Evolutionary conservation across 192 early-diverging fungal genomes (phyloP), one percentile per base, ranked within the genome.

Genomic region (Rhizoclosmatium globosum): DNA sequence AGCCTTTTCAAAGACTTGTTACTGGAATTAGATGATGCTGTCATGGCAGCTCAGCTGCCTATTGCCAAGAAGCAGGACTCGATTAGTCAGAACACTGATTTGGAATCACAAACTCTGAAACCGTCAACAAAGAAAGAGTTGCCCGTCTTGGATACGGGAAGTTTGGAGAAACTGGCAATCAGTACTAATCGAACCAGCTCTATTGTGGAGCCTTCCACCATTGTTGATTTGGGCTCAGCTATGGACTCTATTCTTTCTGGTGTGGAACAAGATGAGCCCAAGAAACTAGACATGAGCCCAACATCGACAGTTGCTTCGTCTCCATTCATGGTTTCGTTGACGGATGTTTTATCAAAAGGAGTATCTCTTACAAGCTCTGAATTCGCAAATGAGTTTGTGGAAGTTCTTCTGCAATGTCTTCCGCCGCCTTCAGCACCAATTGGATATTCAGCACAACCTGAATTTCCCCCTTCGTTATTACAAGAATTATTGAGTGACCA

Each of bases 321-420:
- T 31, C 19, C 60, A 19, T 39, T 62, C 11, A 19, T 23, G 60
- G 21, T 21, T 23, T 19, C 60, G 15, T 21, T 62, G 60, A 39
- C 60, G 4, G 21, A 21, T 9, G 6, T 62, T 21, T 39, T 62
- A 21, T 62, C 60, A 19, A 23, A 7, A n/a, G 66, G 66, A 7
- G 44, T 68, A 11, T 21, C 66, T 4, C 17, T 68, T 4, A 68
- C 42, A 7, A 68, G 66, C 66, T 19, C 66, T 45, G 31, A 68
- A 45, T 68, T 68, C 43, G 66, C 66, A 17, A 21, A 19, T 45
- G 66, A 43, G 47, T 68, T 68, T 68, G 44, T 45, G 6, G 66
- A 68, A 17, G 19, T 17, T 9, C 66, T 68, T 23, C 13, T 19
- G 11, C 15, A 68, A 7, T 45, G 19, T 41, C 66, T 68, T 41